These are phyloP conservation scores for Aspergillus niger DNA, from an alignment of 2,329 filamentous ascomycete species.

Conservation along the genomic window DNA sequence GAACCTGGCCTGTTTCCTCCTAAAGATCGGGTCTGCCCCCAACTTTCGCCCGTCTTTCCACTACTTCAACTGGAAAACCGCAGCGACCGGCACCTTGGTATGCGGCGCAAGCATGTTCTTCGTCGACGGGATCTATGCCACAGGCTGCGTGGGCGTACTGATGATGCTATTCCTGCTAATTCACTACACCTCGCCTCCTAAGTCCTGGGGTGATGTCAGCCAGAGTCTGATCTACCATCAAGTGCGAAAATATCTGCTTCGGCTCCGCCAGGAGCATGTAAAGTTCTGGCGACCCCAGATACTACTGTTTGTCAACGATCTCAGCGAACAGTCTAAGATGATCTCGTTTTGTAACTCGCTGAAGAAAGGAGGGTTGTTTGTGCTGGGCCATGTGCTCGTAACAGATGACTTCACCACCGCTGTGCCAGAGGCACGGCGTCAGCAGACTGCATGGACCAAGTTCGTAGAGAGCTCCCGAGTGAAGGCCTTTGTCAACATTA, in stretches of 20 bases:
- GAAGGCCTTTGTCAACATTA: conserved; percentile 86
- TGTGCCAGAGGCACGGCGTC: conserved; percentile 76
- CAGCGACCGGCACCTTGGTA: conserved; percentile 70
- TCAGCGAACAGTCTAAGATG: conserved; percentile 76
- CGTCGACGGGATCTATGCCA: conserved; percentile 78
- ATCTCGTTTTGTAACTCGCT: conserved; percentile 91
- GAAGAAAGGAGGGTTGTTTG: conserved; percentile 84
- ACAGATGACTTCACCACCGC: conserved; percentile 77
- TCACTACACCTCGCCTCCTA: conserved; percentile 81
- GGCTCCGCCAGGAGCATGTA: conserved; percentile 83
- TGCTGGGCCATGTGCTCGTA: conserved; percentile 85
- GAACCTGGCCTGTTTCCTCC: conserved; percentile 81
- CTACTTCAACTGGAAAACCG: conserved; percentile 86
- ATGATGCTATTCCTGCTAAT: conserved; percentile 80
- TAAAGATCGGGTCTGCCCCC: conserved; percentile 83
- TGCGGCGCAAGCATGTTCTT: conserved; percentile 87
- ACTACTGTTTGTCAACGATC: conserved; percentile 78
- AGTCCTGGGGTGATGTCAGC: conserved; percentile 87
- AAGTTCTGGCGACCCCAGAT: conserved; percentile 94
- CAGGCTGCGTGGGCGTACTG: conserved; percentile 71
- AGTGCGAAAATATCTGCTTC: conserved; percentile 81
- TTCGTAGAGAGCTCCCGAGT: conserved; percentile 85
- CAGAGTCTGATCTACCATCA: conserved; percentile 88
- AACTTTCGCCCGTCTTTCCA: conserved; percentile 88
- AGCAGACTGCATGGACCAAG: conserved; percentile 80